Evolutionary conservation across 805 yeast species (phyloP).

Genomic region (Soucietia sequanensis): DNA sequence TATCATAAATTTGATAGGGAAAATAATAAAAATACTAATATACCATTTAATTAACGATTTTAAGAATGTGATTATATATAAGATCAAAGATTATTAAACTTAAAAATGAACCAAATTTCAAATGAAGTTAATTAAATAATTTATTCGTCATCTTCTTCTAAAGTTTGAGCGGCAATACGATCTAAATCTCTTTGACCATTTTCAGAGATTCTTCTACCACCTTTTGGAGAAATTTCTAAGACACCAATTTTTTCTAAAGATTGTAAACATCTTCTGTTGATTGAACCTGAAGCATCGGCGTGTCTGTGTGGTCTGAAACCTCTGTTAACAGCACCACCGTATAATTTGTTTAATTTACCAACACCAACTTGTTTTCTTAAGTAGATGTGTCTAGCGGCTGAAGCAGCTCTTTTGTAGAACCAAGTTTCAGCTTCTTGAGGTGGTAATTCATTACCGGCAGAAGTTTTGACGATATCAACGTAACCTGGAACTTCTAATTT

Average conservation of each 20-base stretch:
- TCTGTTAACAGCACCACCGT: conserved; percentile 99
- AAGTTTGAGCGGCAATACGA: conserved; percentile 99
- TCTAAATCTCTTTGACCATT: conserved; percentile 99
- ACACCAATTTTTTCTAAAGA: conserved; percentile 98
- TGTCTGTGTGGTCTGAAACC: conserved; percentile 98
- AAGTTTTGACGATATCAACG: conserved; percentile 99
- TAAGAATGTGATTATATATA: no score
- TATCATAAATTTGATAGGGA: no score
- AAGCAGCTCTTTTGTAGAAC: conserved; percentile 99
- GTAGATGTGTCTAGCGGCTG: conserved; percentile 99
- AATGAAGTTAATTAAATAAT: conserved; percentile 8
- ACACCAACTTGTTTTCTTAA: conserved; percentile 99
- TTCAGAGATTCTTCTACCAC: conserved; percentile 99
- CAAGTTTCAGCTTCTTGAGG: conserved; percentile 99
- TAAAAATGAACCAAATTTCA: conserved; percentile 4
- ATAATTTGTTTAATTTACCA: conserved; percentile 97
- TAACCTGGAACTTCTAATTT: conserved; percentile 99
- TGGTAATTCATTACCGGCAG: conserved; percentile 98
- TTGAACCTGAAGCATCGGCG: conserved; percentile 98
- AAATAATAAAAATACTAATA: no score
- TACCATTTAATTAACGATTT: conserved; percentile 7
- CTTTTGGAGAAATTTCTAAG: conserved; percentile 92
- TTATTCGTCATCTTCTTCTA: conserved; percentile 82
- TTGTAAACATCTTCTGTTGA: conserved; percentile 98
- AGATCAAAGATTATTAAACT: no score